Percentiles rank a stretch among this genome's conserved stretches.
Evolutionary conservation across 192 early-diverging fungal species (phyloP).

Genomic region (Rhizophagus sp.): DNA sequence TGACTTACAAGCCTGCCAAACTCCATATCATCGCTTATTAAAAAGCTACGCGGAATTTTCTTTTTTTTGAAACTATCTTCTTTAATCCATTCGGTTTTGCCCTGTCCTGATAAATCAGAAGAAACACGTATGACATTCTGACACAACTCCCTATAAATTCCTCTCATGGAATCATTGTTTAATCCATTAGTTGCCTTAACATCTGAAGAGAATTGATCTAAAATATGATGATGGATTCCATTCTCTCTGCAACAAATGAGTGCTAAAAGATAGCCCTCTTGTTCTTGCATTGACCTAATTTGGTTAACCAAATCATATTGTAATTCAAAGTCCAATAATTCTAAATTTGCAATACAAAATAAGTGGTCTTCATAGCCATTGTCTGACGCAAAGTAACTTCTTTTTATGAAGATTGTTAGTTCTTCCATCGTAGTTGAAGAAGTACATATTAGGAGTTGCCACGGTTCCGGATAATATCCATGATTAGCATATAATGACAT

Average conservation of each 20-base stretch:
- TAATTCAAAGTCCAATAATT: conserved; percentile 24
- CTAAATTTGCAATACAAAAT: conserved; percentile 31
- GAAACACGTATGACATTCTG: conserved; percentile 11
- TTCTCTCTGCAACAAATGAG: conserved; percentile 13
- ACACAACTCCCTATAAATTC: conserved; percentile 21
- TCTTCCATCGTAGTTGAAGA: conserved; percentile 30
- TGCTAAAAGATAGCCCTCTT: neutral
- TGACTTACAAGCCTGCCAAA: neutral
- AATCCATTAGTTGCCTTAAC: conserved; percentile 12
- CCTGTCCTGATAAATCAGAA: conserved; percentile 24
- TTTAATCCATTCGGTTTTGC: conserved; percentile 30
- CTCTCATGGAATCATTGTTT: neutral
- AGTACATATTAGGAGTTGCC: conserved; percentile 28
- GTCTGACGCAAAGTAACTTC: conserved; percentile 16
- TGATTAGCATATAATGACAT: conserved; percentile 31
- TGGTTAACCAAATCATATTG: conserved; percentile 27
- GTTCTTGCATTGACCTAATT: neutral
- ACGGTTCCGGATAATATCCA: conserved; percentile 27
- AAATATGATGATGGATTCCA: conserved; percentile 24
- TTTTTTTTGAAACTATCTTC: neutral
- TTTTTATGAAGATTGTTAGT: conserved; percentile 20
- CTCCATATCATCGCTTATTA: conserved; percentile 25
- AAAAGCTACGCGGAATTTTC: conserved; percentile 6
- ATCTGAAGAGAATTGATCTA: conserved; percentile 25
- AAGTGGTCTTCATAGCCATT: conserved; percentile 22